These are phyloP conservation scores for Drechslerella coelobrocha DNA, from an alignment of 2,329 filamentous ascomycete genomes.

Conservation along the genomic window DNA sequence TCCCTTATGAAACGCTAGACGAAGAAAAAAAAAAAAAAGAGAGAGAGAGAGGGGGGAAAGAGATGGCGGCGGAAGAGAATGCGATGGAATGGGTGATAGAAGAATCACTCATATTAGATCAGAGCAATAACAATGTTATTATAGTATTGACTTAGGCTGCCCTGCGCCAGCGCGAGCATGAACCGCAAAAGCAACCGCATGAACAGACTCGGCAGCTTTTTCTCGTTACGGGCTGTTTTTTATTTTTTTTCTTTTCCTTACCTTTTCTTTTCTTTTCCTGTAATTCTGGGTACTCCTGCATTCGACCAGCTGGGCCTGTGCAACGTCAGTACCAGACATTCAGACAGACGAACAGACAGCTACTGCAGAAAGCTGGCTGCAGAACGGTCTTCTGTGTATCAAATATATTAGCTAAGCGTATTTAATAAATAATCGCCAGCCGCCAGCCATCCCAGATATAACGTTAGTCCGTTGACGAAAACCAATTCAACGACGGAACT, in stretches of 20 bases:
- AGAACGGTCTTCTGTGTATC: background rate
- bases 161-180: background rate
- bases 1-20: constrained; percentile 9
- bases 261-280: no score
- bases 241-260: background rate
- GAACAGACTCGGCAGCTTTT: constrained; percentile 2
- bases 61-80: background rate
- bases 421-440: background rate
- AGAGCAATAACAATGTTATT: background rate
- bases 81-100: constrained; percentile 7
- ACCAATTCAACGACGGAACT: no score
- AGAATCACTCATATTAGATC: background rate
- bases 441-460: background rate
- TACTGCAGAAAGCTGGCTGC: no score
- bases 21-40: no score
- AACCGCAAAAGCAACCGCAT: background rate
- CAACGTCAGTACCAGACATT: background rate
- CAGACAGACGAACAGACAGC: background rate
- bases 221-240: constrained; percentile 1
- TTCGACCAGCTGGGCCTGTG: background rate
- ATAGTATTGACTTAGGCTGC: background rate
- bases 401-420: background rate
- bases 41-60: no score
- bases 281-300: no score
- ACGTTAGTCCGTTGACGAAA: no score